phyloP scores from a whole-genome alignment of 768 basidiomycete genomes.

The Paxillus ammoniavirescens region DNA sequence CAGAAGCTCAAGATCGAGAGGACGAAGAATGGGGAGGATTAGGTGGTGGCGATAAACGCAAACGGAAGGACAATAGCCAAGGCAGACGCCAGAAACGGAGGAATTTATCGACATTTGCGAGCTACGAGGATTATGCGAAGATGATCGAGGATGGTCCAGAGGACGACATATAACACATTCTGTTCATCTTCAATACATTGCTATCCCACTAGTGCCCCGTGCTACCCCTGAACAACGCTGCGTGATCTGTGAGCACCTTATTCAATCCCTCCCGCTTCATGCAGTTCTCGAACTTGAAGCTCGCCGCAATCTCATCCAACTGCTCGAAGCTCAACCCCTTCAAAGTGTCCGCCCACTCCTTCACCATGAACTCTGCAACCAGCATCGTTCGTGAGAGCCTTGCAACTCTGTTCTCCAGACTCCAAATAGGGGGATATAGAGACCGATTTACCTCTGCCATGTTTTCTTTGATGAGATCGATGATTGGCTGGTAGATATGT shows the following conservation, averaged over 20 bases:
- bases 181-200: neutral
- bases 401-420: conserved; percentile 22
- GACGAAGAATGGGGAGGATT: conserved; percentile 36
- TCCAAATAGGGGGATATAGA: conserved; percentile 37
- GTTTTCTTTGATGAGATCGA: conserved; percentile 17
- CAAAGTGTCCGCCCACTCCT: conserved; percentile 34
- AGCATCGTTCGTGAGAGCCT: conserved; percentile 33
- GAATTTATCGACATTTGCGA: conserved; percentile 77
- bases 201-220: neutral
- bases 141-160: conserved; percentile 68
- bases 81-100: conserved; percentile 64
- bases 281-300: conserved; percentile 43
- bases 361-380: conserved; percentile 14
- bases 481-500: conserved; percentile 16
- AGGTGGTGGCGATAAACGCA: conserved; percentile 54
- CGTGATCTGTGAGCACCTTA: conserved; percentile 10
- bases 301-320: conserved; percentile 39
- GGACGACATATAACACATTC: conserved; percentile 19
- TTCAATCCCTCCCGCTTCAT: conserved; percentile 26
- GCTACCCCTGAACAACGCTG: neutral
- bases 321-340: conserved; percentile 32
- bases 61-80: conserved; percentile 38
- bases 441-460: conserved; percentile 26
- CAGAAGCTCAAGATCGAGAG: conserved; percentile 35
- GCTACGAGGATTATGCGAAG: conserved; percentile 82